phyloP scores from a whole-genome alignment of 163 green algal species.

The Chlorella variabilis region DNA sequence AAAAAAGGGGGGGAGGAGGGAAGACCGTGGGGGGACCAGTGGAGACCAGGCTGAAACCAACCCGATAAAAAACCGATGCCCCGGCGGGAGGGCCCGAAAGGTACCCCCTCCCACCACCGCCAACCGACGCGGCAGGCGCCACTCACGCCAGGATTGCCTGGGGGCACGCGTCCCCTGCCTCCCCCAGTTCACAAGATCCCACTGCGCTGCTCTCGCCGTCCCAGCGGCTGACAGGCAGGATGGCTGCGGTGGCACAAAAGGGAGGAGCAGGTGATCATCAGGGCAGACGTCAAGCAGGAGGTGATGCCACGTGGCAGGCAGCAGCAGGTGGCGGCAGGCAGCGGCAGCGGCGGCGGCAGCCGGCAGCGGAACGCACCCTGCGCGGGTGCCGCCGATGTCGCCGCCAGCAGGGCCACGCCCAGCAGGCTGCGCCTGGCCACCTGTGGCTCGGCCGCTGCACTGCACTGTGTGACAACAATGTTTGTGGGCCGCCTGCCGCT shows the following conservation, averaged over 20 bases:
- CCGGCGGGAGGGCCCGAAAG: too few species aligned
- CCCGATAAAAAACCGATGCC: too few species aligned
- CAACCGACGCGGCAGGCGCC: neutral
- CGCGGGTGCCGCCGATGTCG: neutral
- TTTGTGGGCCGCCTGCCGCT: too few species aligned
- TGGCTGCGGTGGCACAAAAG: neutral
- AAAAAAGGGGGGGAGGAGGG: too few species aligned
- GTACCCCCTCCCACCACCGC: too few species aligned
- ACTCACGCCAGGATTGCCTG: constrained; percentile 14
- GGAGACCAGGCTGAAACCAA: too few species aligned
- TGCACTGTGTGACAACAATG: neutral
- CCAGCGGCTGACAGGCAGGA: constrained; percentile 10
- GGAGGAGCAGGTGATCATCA: neutral
- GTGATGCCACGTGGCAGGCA: too few species aligned
- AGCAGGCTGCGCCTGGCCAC: neutral
- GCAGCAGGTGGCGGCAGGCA: neutral
- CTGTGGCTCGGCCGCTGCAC: neutral
- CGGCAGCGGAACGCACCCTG: neutral
- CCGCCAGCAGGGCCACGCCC: neutral
- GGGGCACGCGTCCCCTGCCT: constrained; percentile 36
- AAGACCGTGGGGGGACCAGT: too few species aligned
- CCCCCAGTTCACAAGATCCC: constrained; percentile 39
- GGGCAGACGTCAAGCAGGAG: too few species aligned
- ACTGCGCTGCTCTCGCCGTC: constrained; percentile 41
- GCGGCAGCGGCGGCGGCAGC: neutral